phyloP scores from a whole-genome alignment of 2,329 filamentous ascomycete genomes.

The Fusarium ramigenum region DNA sequence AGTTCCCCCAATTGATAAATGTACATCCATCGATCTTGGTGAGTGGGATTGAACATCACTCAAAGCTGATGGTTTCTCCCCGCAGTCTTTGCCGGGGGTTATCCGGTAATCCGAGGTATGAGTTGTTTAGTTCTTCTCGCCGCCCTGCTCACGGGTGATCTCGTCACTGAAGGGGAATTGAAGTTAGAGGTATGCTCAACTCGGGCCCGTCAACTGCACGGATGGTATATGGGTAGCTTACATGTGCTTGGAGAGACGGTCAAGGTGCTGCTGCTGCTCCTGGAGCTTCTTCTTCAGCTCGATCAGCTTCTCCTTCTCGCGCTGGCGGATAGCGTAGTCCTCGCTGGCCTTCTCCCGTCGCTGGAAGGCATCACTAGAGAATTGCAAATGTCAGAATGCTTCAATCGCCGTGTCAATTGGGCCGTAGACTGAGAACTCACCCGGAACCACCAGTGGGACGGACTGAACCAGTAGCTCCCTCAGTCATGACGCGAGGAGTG shows the following conservation, averaged over 20 bases:
- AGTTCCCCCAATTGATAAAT: slow-evolving; percentile 13
- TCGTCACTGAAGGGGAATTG: slow-evolving; percentile 67
- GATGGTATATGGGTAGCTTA: slow-evolving; percentile 54
- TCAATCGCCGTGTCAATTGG: slow-evolving; percentile 16
- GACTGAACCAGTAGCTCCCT: slow-evolving; percentile 74
- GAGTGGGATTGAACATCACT: slow-evolving; percentile 25
- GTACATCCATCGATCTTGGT: slow-evolving; percentile 15
- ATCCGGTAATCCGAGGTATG: slow-evolving; percentile 27
- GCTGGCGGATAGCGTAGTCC: slow-evolving; percentile 83
- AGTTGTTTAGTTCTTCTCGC: slow-evolving; percentile 67
- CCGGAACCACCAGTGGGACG: slow-evolving; percentile 62
- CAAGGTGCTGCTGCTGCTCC: slow-evolving; percentile 83
- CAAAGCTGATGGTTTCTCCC: slow-evolving; percentile 23
- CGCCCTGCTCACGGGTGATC: slow-evolving; percentile 76
- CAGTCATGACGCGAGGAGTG: slow-evolving; percentile 70
- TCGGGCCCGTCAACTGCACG: background rate
- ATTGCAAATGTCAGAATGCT: background rate
- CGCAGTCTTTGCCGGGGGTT: slow-evolving; percentile 30
- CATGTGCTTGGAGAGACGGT: slow-evolving; percentile 89
- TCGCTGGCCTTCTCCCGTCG: slow-evolving; percentile 90
- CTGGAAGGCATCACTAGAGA: slow-evolving; percentile 84
- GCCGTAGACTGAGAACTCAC: slow-evolving; percentile 52
- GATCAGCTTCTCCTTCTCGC: slow-evolving; percentile 89
- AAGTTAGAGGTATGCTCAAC: slow-evolving; percentile 19
- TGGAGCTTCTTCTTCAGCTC: slow-evolving; percentile 77